phyloP scores from a whole-genome alignment of 2,329 filamentous ascomycete genomes.

The Sporothrix humicola region DNA sequence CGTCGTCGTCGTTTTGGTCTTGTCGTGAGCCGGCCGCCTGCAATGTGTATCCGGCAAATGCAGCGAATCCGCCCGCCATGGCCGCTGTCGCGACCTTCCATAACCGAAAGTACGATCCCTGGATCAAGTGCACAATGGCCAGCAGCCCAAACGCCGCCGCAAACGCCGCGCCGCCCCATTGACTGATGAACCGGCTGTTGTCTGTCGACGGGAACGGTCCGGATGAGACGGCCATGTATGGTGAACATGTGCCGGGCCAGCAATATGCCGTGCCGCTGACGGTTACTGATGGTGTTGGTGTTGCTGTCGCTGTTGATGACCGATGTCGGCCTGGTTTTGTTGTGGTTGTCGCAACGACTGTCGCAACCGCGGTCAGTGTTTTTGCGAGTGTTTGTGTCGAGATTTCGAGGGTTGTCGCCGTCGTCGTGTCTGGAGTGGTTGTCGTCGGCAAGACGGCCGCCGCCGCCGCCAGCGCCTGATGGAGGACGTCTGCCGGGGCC shows the following conservation, averaged over 20 bases:
- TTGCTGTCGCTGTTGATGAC: neutral
- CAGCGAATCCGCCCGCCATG: neutral
- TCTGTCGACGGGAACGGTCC: neutral
- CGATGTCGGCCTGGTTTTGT: neutral
- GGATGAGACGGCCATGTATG: constrained; percentile 15
- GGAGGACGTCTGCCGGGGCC: constrained; percentile 9
- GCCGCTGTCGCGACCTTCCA: constrained; percentile 2
- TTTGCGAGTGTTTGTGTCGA: too few relatives aligned
- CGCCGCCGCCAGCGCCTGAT: constrained; percentile 11
- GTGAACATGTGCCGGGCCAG: constrained; percentile 16
- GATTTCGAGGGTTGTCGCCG: neutral
- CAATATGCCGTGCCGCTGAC: neutral
- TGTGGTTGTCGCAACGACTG: neutral
- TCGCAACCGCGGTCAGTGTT: neutral
- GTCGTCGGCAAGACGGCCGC: neutral
- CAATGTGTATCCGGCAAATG: neutral
- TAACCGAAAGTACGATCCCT: constrained; percentile 21
- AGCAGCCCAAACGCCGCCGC: neutral
- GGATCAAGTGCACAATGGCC: neutral
- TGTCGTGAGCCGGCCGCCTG: neutral
- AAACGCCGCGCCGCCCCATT: constrained; percentile 23
- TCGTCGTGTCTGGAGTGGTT: neutral
- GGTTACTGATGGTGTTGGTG: neutral
- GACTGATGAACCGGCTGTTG: neutral
- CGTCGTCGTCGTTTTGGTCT: neutral